Percentiles rank a stretch among this genome's conserved stretches.
phyloP scores from a whole-genome alignment of 495 filamentous ascomycete genomes.

The Annulohypoxylon bovei region DNA sequence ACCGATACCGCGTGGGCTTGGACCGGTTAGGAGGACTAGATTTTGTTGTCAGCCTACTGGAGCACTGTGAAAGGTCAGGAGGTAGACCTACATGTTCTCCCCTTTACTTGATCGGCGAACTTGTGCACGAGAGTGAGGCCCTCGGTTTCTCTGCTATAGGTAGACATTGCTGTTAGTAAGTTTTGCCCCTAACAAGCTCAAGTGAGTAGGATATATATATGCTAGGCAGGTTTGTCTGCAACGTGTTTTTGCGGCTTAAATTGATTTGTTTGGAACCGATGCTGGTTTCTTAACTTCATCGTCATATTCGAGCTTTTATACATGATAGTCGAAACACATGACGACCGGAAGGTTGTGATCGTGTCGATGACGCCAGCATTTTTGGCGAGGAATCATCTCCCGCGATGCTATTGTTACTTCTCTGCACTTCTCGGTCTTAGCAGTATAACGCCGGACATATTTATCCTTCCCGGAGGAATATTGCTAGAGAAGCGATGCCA shows the following conservation, averaged over 20 bases:
- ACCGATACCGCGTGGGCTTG: constrained; percentile 58
- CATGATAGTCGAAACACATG: not conserved
- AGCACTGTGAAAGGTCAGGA: not conserved
- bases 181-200: not conserved
- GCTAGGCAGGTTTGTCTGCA: not conserved
- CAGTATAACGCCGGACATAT: constrained; percentile 19
- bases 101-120: constrained; percentile 52
- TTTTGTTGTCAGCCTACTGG: constrained; percentile 8
- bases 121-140: constrained; percentile 49
- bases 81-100: constrained; percentile 48
- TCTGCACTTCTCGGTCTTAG: constrained; percentile 22
- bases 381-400: not conserved
- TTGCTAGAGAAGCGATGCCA: not conserved
- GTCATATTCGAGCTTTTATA: constrained; percentile 17
- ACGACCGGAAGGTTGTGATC: not conserved
- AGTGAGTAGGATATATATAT: not conserved
- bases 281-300: not conserved
- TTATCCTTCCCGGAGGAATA: not conserved
- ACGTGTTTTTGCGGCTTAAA: not conserved
- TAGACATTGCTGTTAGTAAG: constrained; percentile 30
- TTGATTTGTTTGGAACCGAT: not conserved
- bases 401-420: not conserved
- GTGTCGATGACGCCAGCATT: constrained; percentile 9
- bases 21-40: constrained; percentile 61
- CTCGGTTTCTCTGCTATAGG: constrained; percentile 42